A percentile compares a stretch with the other conserved stretches of the same genome.
Evolutionary conservation across 768 basidiomycete genomes (phyloP).

Genomic region (Gyrodon lividus): DNA sequence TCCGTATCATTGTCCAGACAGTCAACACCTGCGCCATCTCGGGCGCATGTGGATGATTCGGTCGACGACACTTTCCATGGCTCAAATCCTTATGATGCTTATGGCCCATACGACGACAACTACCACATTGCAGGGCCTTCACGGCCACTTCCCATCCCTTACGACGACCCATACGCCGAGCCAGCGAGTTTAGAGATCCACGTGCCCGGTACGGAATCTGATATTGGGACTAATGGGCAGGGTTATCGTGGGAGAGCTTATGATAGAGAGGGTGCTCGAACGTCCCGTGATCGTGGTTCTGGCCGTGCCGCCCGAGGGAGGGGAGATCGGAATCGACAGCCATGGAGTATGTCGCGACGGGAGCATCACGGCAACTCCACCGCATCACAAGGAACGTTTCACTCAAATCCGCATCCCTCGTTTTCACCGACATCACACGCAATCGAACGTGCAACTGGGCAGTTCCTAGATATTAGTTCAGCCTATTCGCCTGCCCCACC

Average conservation of each 20-base stretch:
- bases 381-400: slow-evolving; percentile 30
- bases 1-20: slow-evolving; percentile 56
- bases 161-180: slow-evolving; percentile 77
- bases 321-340: slow-evolving; percentile 15
- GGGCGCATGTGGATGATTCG: slow-evolving; percentile 56
- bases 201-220: background rate
- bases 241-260: slow-evolving; percentile 24
- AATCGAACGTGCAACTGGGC: slow-evolving; percentile 43
- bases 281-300: slow-evolving; percentile 21
- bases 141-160: slow-evolving; percentile 68
- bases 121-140: slow-evolving; percentile 49
- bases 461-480: slow-evolving; percentile 28
- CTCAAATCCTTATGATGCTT: slow-evolving; percentile 62
- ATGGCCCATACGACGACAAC: slow-evolving; percentile 69
- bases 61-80: slow-evolving; percentile 43
- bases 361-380: slow-evolving; percentile 9
- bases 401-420: slow-evolving; percentile 28
- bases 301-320: slow-evolving; percentile 28
- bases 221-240: slow-evolving; percentile 14
- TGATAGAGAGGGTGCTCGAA: background rate
- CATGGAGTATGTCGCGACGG: slow-evolving; percentile 20
- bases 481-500: slow-evolving; percentile 13
- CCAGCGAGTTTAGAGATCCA: slow-evolving; percentile 31
- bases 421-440: slow-evolving; percentile 47
- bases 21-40: slow-evolving; percentile 52